Evolutionary conservation across 1,284 basidiomycete genomes (phyloP).

Genomic region (Trichosporon coremiiforme): DNA sequence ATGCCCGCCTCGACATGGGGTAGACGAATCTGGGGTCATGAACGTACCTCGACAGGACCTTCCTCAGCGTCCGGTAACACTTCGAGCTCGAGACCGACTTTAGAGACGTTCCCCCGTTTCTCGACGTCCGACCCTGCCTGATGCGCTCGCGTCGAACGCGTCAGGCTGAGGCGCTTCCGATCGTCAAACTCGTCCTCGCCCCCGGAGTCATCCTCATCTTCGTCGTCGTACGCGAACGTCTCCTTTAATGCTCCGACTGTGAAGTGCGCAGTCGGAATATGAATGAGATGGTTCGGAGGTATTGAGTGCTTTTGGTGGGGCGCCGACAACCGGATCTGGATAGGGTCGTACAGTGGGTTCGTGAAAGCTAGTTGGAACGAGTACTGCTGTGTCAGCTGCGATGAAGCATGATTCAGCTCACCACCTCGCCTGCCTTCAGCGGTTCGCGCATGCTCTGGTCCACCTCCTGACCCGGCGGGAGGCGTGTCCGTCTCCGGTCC

Average conservation of each 20-base stretch:
- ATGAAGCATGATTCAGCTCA: constrained; percentile 25
- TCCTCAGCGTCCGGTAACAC: constrained; percentile 30
- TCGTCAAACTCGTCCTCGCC: constrained; percentile 51
- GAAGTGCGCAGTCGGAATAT: constrained; percentile 73
- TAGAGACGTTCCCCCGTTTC: constrained; percentile 75
- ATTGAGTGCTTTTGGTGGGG: constrained; percentile 63
- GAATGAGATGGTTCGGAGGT: constrained; percentile 55
- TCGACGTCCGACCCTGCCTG: constrained; percentile 50
- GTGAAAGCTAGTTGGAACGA: constrained; percentile 84
- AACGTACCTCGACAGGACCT: constrained; percentile 32
- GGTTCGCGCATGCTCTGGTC: constrained; percentile 43
- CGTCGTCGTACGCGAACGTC: constrained; percentile 89
- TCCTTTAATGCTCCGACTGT: constrained; percentile 84
- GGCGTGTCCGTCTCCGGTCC: constrained; percentile 25
- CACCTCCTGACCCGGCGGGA: constrained; percentile 25
- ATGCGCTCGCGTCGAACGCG: constrained; percentile 45
- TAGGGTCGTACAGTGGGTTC: constrained; percentile 92
- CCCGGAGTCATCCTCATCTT: constrained; percentile 75
- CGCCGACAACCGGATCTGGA: constrained; percentile 71
- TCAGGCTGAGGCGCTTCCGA: constrained; percentile 50
- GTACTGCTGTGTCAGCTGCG: constrained; percentile 58
- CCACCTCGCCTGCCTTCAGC: constrained; percentile 41
- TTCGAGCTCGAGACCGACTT: constrained; percentile 62
- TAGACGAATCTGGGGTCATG: not conserved
- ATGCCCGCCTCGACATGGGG: not conserved